A percentile compares a stretch with the other conserved stretches of the same genome.
These are phyloP conservation scores for Talaromyces trachyspermus DNA, from an alignment of 495 filamentous ascomycete species.

Conservation along the genomic window DNA sequence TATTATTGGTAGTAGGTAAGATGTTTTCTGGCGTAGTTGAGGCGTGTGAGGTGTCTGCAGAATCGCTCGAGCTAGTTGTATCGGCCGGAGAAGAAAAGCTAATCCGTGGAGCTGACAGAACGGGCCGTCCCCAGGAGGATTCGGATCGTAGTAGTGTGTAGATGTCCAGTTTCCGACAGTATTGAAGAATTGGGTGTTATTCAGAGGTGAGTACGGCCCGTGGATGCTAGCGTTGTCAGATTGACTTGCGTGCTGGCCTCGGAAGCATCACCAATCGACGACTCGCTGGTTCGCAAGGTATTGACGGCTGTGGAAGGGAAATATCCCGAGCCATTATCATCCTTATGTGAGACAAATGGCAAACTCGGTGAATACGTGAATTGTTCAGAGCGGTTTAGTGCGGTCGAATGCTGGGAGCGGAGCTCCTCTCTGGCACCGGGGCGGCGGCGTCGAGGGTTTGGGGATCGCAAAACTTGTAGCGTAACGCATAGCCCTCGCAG, in stretches of 20 bases:
- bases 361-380: no score
- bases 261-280: background rate
- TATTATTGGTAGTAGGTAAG: background rate
- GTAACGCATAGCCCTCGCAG: constrained; percentile 4
- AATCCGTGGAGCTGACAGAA: background rate
- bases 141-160: background rate
- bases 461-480: constrained; percentile 5
- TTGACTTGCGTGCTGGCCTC: background rate
- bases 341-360: background rate
- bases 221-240: background rate
- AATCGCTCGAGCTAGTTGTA: background rate
- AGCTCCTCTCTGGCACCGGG: background rate
- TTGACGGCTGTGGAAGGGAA: background rate
- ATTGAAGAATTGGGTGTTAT: background rate
- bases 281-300: background rate
- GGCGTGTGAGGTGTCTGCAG: background rate
- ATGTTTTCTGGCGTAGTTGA: background rate
- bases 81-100: background rate
- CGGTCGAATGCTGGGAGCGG: constrained; percentile 1
- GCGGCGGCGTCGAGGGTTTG: background rate
- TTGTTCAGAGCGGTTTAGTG: no score
- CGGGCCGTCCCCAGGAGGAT: background rate
- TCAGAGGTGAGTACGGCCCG: background rate
- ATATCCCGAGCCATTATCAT: background rate
- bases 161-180: background rate